Base-by-base conservation (phyloP, 2,329 filamentous ascomycete genomes). In the Apiospora arundinis region DNA sequence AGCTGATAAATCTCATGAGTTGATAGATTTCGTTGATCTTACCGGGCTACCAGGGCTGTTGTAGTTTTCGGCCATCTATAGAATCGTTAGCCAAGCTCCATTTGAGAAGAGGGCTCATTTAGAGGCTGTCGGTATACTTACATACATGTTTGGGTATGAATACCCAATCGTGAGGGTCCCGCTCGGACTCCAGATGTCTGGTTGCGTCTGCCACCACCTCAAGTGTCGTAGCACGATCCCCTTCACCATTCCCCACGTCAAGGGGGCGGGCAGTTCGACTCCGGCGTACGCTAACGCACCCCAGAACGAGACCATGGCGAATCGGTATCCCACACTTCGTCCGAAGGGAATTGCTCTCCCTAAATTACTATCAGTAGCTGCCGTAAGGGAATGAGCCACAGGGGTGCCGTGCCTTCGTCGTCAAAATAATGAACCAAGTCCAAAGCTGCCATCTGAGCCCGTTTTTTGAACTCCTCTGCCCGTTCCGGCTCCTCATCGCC, bases 261-360 rank as follows among this genome's bases (percentile, higher is more conserved):
- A 82, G 0, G 93, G 92, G 9, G 85, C 85, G 0, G 92, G 92
- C 6, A 94, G 85, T 69, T 94, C 91, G 68, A 94, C 90, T 74
- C 91, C 91, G 4, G 92, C 92, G 76, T 94, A 94, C 0, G 92
- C 93, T 40, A 95, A 82, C 0, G 92, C 91, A 16, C 92, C 91
- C 93, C 93, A 95, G 82, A 95, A 95, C 0, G 90, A 92, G n/a
- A 92, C 91, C 90, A 95, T 95, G 67, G 92, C 93, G 80, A 94
- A 95, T n/a, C 93, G 89, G 79, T 95, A 95, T 8, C 92, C 93
- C 68, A 95, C 87, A 69, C 91, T 93, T 67, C 93, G 88, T 4
- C 93, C 93, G 75, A 94, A 95, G 0, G 93, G 93, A 69, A 94
- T 92, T 1, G 92, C 87, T 32, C 92, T 86, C 6, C 91, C 79